phyloP scores from a whole-genome alignment of 73 alveolate species.

The Paramecium primaurelia region DNA sequence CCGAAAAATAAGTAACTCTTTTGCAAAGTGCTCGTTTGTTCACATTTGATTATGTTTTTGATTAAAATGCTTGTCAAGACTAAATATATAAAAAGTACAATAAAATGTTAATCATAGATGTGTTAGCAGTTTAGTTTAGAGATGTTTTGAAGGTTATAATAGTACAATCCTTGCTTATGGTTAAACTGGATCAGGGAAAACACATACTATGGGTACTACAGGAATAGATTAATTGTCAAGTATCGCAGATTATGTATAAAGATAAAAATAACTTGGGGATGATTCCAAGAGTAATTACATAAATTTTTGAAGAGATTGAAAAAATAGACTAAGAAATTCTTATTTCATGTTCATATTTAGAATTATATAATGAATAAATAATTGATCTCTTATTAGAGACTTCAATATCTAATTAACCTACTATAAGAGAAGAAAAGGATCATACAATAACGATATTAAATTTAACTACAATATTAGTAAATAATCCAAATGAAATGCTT shows the following conservation, averaged over 20 bases:
- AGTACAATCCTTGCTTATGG: conserved; percentile 98
- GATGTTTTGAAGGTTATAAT: conserved; percentile 92
- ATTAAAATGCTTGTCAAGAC: conserved; percentile 77
- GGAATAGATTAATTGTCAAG: conserved; percentile 50
- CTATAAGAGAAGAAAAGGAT: conserved; percentile 82
- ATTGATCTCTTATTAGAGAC: conserved; percentile 86
- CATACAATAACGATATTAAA: conserved; percentile 82
- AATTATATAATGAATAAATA: conserved; percentile 94
- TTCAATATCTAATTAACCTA: conserved; percentile 65
- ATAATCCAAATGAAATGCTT: conserved; percentile 85
- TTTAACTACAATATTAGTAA: conserved; percentile 78
- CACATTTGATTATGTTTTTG: conserved; percentile 90
- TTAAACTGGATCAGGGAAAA: conserved; percentile 97
- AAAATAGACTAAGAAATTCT: conserved; percentile 78
- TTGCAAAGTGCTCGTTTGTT: conserved; percentile 63
- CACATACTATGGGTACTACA: conserved; percentile 97
- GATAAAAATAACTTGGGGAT: conserved; percentile 85
- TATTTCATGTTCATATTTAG: conserved; percentile 87
- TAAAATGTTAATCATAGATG: conserved; percentile 39
- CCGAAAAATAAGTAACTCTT: conserved; percentile 9
- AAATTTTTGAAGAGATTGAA: conserved; percentile 81
- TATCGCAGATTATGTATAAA: neutral
- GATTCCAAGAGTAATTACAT: conserved; percentile 89
- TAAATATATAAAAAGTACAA: conserved; percentile 70
- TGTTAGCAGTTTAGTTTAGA: conserved; percentile 80